A percentile compares a stretch with the other conserved stretches of the same genome.
Conservation (phyloP, 805 yeast genomes). For the Diddensiella transvaalensis region DNA sequence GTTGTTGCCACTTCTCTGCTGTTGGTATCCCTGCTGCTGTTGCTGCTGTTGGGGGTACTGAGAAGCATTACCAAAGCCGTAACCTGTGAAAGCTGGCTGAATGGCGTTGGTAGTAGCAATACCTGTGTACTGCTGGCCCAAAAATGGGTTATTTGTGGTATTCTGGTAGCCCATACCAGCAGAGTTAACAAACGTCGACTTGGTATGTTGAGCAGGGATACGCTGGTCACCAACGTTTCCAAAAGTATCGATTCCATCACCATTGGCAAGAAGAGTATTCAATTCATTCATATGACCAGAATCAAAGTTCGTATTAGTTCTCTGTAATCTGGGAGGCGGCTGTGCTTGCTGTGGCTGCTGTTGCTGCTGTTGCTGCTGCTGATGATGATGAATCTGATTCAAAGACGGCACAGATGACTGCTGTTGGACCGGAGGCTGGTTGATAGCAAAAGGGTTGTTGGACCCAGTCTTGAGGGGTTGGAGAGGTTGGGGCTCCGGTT, state of each 20-base stretch:
- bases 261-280: slow-evolving; percentile 73
- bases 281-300: slow-evolving; percentile 58
- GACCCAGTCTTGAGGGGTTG: slow-evolving; percentile 66
- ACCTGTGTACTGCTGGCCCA: slow-evolving; percentile 69
- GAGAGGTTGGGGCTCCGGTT: slow-evolving; percentile 36
- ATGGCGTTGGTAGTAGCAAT: slow-evolving; percentile 57
- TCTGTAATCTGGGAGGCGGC: slow-evolving; percentile 21
- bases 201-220: slow-evolving; percentile 90
- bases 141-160: slow-evolving; percentile 50
- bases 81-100: slow-evolving; percentile 85
- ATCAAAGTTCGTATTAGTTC: slow-evolving; percentile 48
- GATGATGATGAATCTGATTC: slow-evolving; percentile 27
- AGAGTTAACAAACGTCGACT: slow-evolving; percentile 77
- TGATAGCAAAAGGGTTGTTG: slow-evolving; percentile 70
- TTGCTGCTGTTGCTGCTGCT: slow-evolving; percentile 19
- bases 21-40: slow-evolving; percentile 17
- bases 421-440: slow-evolving; percentile 11
- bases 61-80: slow-evolving; percentile 83
- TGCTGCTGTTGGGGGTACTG: slow-evolving; percentile 26
- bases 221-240: slow-evolving; percentile 82
- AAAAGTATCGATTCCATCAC: slow-evolving; percentile 91
- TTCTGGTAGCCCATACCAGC: slow-evolving; percentile 48
- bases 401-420: slow-evolving; percentile 22
- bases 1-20: slow-evolving; percentile 18
- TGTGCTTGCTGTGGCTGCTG: slow-evolving; percentile 32